Base-by-base conservation (phyloP, 192 early-diverging fungal genomes). In the Backusella liffmaniae region DNA sequence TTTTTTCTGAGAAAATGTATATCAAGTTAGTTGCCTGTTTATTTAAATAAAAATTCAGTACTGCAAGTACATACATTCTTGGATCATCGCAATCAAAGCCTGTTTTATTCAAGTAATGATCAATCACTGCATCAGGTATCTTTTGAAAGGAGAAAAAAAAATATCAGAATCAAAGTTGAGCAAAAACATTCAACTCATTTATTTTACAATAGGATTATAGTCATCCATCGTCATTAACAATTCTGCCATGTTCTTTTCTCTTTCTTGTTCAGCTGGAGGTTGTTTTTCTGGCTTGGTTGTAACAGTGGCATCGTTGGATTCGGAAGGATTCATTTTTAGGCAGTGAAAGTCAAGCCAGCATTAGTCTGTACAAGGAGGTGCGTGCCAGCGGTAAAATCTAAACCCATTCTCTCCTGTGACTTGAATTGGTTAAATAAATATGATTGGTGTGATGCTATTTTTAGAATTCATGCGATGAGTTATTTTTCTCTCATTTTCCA, bases 121-220 rank as follows among this genome's bases (percentile, higher is more conserved):
- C 96, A 9, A 96, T 96, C 15, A 97, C 92, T 26, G 94, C 92
- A 77, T 97, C 97, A 41, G 96, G 96, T 68, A 96, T 96, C 92
- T 94, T 76, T 56, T 18, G 15, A 10, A 42, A 6, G 3, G 32
- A 39, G 37, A 42, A 32, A 12, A 49, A 18, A 62, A 70, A 36
- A 37, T 15, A 12, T 21, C 32, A 42, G 49, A 12, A 59, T 18
- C 18, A 16, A 32, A 35, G 13, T 15, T 16, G 23, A 30, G 35
- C n/a, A 15, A 16, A n/a, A 42, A 15, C 32, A 4, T 23, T 36
- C 5, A 18, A 32, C 5, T 67, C 35, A 7, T 16, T 67, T 32
- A 15, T 68, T 35, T 74, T 84, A 95, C 94, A 66, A 97, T 90
- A 0, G 97, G 94, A 67, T 87, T 84, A 39, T 91, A 94, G 16